These are phyloP conservation scores for Agrocybe pediades DNA, from an alignment of 768 basidiomycete genomes.

Conservation along the genomic window DNA sequence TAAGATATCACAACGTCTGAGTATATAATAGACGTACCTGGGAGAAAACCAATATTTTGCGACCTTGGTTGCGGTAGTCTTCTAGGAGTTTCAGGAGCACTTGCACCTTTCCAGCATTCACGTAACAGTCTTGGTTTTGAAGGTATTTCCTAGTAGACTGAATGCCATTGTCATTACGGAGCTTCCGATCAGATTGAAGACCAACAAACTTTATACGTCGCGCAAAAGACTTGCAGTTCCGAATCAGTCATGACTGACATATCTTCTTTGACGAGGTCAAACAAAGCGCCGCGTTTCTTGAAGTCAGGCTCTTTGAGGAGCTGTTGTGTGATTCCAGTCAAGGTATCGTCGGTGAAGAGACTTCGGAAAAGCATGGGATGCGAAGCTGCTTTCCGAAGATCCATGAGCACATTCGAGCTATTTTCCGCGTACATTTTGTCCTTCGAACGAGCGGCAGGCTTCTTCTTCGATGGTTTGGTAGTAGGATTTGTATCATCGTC, in stretches of 20 bases:
- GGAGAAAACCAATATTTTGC: conserved; percentile 92
- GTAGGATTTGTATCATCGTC: conserved; percentile 27
- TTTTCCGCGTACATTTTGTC: conserved; percentile 77
- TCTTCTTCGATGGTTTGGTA: conserved; percentile 46
- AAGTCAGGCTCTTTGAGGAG: conserved; percentile 93
- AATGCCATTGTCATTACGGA: neutral
- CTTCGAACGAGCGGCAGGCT: conserved; percentile 46
- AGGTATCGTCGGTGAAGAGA: conserved; percentile 73
- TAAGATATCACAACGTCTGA: neutral
- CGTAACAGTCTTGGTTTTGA: conserved; percentile 72
- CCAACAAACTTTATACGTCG: conserved; percentile 75
- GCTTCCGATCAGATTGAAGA: neutral
- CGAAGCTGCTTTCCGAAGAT: conserved; percentile 92
- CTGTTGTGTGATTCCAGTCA: conserved; percentile 77
- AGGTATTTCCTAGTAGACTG: conserved; percentile 76
- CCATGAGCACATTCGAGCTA: conserved; percentile 94
- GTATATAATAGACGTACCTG: conserved; percentile 57
- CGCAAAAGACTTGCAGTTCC: conserved; percentile 86
- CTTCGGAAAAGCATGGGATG: conserved; percentile 97
- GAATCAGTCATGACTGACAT: conserved; percentile 99
- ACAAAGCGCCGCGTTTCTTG: conserved; percentile 77
- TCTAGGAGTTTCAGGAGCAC: conserved; percentile 72
- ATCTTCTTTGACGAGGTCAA: conserved; percentile 91
- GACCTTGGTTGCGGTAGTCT: conserved; percentile 62
- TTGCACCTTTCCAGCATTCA: conserved; percentile 87